Evolutionary conservation across 208 protist genomes (phyloP).

Genomic region (Porcisia hertigi): DNA sequence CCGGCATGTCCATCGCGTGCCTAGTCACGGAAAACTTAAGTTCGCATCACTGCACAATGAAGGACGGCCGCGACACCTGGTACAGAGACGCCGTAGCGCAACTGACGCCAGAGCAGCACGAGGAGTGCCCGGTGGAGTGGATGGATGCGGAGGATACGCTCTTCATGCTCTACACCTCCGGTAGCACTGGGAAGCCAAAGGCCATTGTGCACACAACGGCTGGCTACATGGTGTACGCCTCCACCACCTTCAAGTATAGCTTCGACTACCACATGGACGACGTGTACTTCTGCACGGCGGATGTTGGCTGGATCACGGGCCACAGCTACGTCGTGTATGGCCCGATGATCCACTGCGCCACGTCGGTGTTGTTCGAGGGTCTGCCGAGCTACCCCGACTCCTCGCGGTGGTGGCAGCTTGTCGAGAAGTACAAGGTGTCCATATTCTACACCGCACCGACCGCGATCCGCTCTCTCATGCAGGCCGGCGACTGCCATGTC

Average conservation of each 20-base stretch:
- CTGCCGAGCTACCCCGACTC: conserved; percentile 90
- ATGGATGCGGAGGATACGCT: conserved; percentile 95
- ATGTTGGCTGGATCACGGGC: conserved; percentile 97
- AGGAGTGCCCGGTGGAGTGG: conserved; percentile 80
- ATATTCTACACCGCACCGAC: conserved; percentile 98
- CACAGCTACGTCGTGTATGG: conserved; percentile 98
- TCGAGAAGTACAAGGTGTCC: conserved; percentile 94
- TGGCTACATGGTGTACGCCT: conserved; percentile 95
- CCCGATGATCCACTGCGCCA: conserved; percentile 96
- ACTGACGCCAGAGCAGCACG: conserved; percentile 36
- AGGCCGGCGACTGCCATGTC: conserved; percentile 74
- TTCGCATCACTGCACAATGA: conserved; percentile 56
- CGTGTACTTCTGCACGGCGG: conserved; percentile 94
- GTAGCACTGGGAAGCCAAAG: conserved; percentile 98
- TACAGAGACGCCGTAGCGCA: conserved; percentile 52
- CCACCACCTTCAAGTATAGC: conserved; percentile 92
- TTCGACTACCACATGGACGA: conserved; percentile 96
- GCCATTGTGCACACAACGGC: conserved; percentile 94
- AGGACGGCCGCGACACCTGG: conserved; percentile 69
- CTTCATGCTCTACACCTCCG: conserved; percentile 98
- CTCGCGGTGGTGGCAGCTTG: conserved; percentile 93
- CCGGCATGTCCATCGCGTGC: conserved; percentile 31
- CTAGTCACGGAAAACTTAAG: conserved; percentile 63
- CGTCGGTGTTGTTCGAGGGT: conserved; percentile 96
- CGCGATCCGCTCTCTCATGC: conserved; percentile 85